Percentiles rank a stretch among this genome's conserved stretches.
Conservation (phyloP, 331 rosid species). For the Quercus phellos region DNA sequence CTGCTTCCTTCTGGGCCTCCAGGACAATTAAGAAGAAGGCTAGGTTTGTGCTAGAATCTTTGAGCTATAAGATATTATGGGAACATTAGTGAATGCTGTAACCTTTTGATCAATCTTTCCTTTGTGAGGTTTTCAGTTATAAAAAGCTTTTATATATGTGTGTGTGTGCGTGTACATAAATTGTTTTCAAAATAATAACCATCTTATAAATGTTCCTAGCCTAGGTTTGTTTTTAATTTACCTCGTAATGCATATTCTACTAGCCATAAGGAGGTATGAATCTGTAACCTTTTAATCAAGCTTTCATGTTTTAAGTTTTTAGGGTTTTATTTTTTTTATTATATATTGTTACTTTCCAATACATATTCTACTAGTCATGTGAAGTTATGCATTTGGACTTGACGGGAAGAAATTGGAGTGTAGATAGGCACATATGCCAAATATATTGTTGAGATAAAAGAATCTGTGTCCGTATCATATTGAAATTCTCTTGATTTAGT, state of each 20-base stretch:
- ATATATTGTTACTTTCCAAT: neutral
- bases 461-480: neutral
- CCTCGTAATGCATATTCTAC: neutral
- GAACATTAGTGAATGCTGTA: neutral
- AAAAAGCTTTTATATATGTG: neutral
- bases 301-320: neutral
- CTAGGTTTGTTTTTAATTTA: constrained; percentile 1
- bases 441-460: neutral
- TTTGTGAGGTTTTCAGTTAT: neutral
- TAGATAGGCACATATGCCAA: neutral
- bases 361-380: neutral
- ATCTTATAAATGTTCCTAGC: neutral
- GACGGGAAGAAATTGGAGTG: neutral
- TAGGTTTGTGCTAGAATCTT: constrained; percentile 50
- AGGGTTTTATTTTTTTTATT: neutral
- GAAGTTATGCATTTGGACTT: neutral
- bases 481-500: neutral
- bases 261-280: neutral
- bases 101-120: neutral
- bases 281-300: neutral
- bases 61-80: constrained; percentile 6
- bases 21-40: constrained; percentile 79
- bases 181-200: neutral
- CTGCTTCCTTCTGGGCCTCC: constrained; percentile 70
- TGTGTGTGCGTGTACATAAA: too few relatives aligned